Base-by-base conservation (phyloP, 2,329 filamentous ascomycete genomes). In the Neocucurbitaria cava region DNA sequence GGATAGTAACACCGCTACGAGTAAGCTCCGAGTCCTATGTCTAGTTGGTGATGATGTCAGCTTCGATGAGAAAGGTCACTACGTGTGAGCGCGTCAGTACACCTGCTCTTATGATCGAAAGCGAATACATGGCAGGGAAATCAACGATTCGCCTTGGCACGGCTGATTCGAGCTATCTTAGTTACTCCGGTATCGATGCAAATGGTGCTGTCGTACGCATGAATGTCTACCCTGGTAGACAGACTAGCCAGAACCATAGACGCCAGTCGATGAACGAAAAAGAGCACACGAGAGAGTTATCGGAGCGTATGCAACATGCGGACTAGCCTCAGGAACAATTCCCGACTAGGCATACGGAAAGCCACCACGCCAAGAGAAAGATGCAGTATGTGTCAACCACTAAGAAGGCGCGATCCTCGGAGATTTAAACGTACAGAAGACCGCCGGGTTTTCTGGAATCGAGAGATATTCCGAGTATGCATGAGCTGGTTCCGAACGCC, bases 291-390 rank as follows among this genome's bases (percentile, higher is more conserved):
- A 26, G 28, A 20, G 38, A 5, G 24, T 30, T 18, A 33, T 39
- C 41, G 48, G 48, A 47, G 26, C 38, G 49, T 30, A 41, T 40
- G 36, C 40, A 41, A 58, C 26, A 48, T 43, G 41, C 9, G 45
- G 44, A 40, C 31, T 58, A 47, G 46, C 36, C 30, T 53, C 45
- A 42, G 23, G 23, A 20, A 42, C 23, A 28, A 24, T 52, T 47
- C 41, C 49, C 49, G 38, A 36, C 56, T 56, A 59, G 38, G 39
- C 43, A 43, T 46, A 50, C 38, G 43, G 45, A 56, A 49, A 49
- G 56, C 56, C 47, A 50, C 46, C n/a, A 56, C 39, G 46, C 56
- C 45, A 59, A 52, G 56, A 13, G 39, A 51, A 28, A 52, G 31
- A 39, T 56, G 48, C 48, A 56, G 36, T 33, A 52, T 52, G 44